Percentiles rank a stretch among this genome's conserved stretches.
Conservation (phyloP, 1,284 basidiomycete species). For the Flammula alnicola region DNA sequence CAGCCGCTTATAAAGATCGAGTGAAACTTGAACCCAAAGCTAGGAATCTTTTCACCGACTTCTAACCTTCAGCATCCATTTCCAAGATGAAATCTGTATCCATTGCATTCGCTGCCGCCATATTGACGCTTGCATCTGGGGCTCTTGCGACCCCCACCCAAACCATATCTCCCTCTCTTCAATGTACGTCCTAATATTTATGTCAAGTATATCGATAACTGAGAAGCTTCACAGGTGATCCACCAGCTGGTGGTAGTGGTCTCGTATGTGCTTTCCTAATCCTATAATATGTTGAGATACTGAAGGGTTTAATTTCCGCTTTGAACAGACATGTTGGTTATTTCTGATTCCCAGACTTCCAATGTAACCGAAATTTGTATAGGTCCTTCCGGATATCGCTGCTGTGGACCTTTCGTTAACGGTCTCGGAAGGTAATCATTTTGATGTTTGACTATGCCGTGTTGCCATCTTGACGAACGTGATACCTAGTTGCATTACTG, state of each 20-base stretch:
- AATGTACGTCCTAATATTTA: background rate
- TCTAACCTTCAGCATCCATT: background rate
- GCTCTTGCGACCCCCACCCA: background rate
- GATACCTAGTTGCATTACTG: too few relatives aligned
- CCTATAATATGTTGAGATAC: background rate
- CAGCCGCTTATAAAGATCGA: too few relatives aligned
- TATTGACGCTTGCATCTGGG: background rate
- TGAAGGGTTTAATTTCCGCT: background rate
- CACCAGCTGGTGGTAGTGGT: slow-evolving; percentile 6
- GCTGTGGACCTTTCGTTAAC: slow-evolving; percentile 18
- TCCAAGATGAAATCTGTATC: background rate
- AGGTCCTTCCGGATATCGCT: slow-evolving; percentile 23
- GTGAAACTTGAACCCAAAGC: too few relatives aligned
- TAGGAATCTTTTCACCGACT: background rate
- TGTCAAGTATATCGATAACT: too few relatives aligned
- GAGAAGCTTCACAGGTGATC: slow-evolving; percentile 1
- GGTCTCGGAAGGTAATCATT: slow-evolving; percentile 16
- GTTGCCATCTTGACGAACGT: too few relatives aligned
- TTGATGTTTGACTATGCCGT: background rate
- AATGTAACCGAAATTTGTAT: background rate
- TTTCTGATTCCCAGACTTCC: background rate
- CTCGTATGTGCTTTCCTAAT: background rate
- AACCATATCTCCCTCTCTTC: background rate
- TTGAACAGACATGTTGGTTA: slow-evolving; percentile 7
- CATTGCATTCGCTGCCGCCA: background rate